Percentiles rank a stretch among this genome's conserved stretches.
phyloP scores from a whole-genome alignment of 108 stramenopile species.

The Asterionellopsis glacialis region DNA sequence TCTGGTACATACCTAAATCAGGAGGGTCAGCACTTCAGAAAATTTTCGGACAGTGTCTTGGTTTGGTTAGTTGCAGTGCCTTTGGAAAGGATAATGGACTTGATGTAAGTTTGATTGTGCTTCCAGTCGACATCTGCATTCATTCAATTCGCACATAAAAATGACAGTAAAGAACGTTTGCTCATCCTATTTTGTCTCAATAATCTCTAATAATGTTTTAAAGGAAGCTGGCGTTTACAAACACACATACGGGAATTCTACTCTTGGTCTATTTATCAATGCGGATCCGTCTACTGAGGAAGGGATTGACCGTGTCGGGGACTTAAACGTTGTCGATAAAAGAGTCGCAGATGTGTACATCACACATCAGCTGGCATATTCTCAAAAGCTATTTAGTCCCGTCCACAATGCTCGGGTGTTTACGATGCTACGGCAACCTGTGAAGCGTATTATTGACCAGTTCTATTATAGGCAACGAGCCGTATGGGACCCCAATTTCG shows the following conservation, averaged over 20 bases:
- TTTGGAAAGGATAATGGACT: not conserved
- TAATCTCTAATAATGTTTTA: not conserved
- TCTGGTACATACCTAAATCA: slow-evolving; percentile 6
- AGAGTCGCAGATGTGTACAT: slow-evolving; percentile 2
- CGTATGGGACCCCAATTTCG: slow-evolving; percentile 10
- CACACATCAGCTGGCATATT: not conserved
- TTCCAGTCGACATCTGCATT: not conserved
- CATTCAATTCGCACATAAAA: too few species aligned
- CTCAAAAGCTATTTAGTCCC: not conserved
- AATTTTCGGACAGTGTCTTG: not conserved
- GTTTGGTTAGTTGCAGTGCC: slow-evolving; percentile 2
- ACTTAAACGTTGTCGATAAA: not conserved
- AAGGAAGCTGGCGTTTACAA: not conserved
- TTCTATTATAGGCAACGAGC: slow-evolving; percentile 4
- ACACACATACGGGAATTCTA: not conserved
- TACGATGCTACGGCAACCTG: slow-evolving; percentile 8
- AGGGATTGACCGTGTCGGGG: not conserved
- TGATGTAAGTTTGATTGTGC: not conserved
- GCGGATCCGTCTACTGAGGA: not conserved
- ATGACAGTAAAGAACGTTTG: too few species aligned
- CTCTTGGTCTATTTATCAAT: not conserved
- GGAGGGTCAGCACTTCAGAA: not conserved
- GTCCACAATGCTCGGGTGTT: not conserved
- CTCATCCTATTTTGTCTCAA: too few species aligned
- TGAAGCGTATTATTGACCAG: slow-evolving; percentile 1